Evolutionary conservation across 2,329 filamentous ascomycete genomes (phyloP).

Genomic region (Diaporthe aspalathi): DNA sequence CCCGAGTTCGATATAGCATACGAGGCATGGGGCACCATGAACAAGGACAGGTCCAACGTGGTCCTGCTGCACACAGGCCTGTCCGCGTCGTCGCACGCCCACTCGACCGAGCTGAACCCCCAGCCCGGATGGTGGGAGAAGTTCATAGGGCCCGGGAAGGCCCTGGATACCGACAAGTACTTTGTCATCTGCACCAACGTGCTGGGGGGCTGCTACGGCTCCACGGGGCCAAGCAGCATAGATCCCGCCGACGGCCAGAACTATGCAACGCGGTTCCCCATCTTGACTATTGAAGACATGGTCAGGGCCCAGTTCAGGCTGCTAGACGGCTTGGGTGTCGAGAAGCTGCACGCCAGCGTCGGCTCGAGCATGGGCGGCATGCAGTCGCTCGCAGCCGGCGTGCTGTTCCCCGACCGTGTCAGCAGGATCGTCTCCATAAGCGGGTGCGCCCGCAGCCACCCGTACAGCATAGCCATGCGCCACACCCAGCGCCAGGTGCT

Average conservation of each 20-base stretch:
- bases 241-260: constrained; percentile 88
- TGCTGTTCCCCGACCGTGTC: constrained; percentile 84
- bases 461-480: constrained; percentile 98
- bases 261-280: constrained; percentile 95
- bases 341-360: constrained; percentile 88
- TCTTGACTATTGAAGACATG: constrained; percentile 97
- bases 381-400: constrained; percentile 91
- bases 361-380: constrained; percentile 99
- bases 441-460: constrained; percentile 93
- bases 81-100: constrained; percentile 96
- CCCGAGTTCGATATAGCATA: constrained; percentile 91
- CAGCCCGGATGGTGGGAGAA: constrained; percentile 99
- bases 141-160: constrained; percentile 90
- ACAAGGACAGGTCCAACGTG: constrained; percentile 84
- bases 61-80: constrained; percentile 94
- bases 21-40: constrained; percentile 89
- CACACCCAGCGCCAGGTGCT: constrained; percentile 97
- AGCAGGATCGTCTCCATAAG: constrained; percentile 88
- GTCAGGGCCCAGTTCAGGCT: constrained; percentile 94
- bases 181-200: constrained; percentile 97
- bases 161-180: constrained; percentile 91
- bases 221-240: constrained; percentile 87
- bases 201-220: constrained; percentile 94
- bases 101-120: constrained; percentile 87
- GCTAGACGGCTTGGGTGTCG: constrained; percentile 81